Evolutionary conservation across 129 eudicot genomes (phyloP).

Genomic region (Flaveria trinervia): DNA sequence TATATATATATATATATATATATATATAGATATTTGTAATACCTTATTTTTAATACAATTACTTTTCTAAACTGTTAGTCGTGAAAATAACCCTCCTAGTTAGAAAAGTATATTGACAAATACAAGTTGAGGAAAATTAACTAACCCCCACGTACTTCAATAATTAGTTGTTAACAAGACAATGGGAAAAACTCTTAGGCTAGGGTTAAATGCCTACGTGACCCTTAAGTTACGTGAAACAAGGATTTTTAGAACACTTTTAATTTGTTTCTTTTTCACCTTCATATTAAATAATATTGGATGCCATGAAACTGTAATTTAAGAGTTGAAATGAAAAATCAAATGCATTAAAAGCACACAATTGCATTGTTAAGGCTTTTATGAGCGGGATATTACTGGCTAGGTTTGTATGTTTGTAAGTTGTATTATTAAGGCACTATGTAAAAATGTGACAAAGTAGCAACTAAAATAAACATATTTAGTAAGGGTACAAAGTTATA

Average conservation of each 20-base stretch:
- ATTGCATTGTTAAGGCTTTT: neutral
- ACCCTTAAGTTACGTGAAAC: neutral
- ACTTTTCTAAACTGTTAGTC: neutral
- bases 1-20: too few species aligned
- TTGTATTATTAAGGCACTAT: neutral
- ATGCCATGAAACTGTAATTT: neutral
- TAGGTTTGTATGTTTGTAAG: too few species aligned
- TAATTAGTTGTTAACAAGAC: neutral
- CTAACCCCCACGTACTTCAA: neutral
- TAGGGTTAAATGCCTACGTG: slow-evolving; percentile 6
- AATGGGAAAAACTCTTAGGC: slow-evolving; percentile 5
- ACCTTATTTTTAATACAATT: neutral
- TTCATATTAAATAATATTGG: slow-evolving; percentile 1
- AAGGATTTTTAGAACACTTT: neutral
- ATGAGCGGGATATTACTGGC: too few species aligned
- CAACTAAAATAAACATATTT: slow-evolving; percentile 3
- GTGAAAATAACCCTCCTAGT: neutral
- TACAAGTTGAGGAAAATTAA: slow-evolving; percentile 11
- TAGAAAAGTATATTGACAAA: neutral
- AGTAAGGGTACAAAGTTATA: neutral
- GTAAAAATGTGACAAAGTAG: neutral
- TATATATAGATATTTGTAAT: neutral
- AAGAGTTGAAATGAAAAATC: neutral
- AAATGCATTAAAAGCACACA: neutral
- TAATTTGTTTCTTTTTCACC: neutral